Evolutionary conservation across 2,329 filamentous ascomycete species (phyloP), one percentile per base, ranked within the genome.

Genomic region (Myriosclerotinia duriaeana): DNA sequence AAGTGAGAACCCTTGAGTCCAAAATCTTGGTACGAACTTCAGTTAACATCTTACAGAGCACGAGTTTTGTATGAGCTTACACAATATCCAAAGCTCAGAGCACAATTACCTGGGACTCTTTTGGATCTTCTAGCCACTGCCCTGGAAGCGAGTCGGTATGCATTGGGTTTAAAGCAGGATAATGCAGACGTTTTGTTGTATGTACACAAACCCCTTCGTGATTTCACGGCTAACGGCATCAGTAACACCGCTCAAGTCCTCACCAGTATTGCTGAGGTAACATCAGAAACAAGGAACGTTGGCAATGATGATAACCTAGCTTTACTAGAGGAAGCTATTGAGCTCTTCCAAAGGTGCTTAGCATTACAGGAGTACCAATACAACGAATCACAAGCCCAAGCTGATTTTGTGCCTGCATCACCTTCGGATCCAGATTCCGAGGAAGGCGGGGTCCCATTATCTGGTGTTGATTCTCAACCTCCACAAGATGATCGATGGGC

Each of bases 231-330:
- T 65, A 59, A 65, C 62, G 2, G 9, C 42, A 58, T 44, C 55
- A 78, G 77, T 79, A 92, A 92, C 74, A 88, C 86, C 7, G 87
- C 85, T 1, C 89, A 91, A 76, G 86, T 90, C 4, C 79, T 91
- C 48, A 88, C 85, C 0, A 86, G 84, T 69, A 79, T 91, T 48
- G 87, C 86, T 1, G 89, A 92, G 78, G 79, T 79, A 2, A 75
- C 85, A 9, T 81, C 81, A 53, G 80, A 82, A 7, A 74, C 76
- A 1, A 76, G 75, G 2, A 78, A 81, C 30, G 74, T 75, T 53
- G 74, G 77, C 30, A 78, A 81, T 53, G 74, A 77, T 52, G 78
- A 85, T 66, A 82, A 85, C 0, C 77, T 72, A 15, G 77, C 75
- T 22, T 78, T 85, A 12, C 77, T 89, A 26, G 81, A 89, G 72